phyloP scores from a whole-genome alignment of 805 yeast species.

The Pichia nakasei region DNA sequence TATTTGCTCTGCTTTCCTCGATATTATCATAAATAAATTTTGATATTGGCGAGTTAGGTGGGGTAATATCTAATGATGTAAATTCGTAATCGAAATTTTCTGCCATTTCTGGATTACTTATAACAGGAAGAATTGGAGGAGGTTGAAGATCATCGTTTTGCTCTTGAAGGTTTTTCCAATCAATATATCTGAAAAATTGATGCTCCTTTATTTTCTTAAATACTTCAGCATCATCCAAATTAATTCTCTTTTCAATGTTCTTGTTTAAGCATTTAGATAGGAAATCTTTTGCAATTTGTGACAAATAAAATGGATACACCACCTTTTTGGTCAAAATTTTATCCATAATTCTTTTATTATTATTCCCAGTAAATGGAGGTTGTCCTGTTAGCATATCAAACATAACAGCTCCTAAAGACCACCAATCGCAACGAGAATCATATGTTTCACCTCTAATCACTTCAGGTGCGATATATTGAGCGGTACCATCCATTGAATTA shows the following conservation, averaged over 20 bases:
- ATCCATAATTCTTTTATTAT: conserved; percentile 65
- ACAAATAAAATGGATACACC: conserved; percentile 64
- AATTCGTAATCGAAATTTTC: conserved; percentile 80
- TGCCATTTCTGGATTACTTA: conserved; percentile 73
- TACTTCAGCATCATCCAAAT: conserved; percentile 38
- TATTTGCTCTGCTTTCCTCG: conserved; percentile 24
- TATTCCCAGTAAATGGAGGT: conserved; percentile 84
- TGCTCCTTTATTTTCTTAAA: conserved; percentile 52
- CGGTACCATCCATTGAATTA: conserved; percentile 62
- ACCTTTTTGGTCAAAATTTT: conserved; percentile 63
- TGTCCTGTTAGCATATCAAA: conserved; percentile 76
- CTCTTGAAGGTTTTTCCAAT: conserved; percentile 53
- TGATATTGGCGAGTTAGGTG: conserved; percentile 27
- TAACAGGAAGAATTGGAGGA: conserved; percentile 79
- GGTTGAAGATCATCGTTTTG: conserved; percentile 46
- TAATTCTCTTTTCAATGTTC: conserved; percentile 56
- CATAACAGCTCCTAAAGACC: conserved; percentile 80
- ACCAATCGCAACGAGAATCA: conserved; percentile 80
- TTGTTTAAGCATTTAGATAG: conserved; percentile 57
- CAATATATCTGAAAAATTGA: conserved; percentile 65
- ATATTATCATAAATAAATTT: conserved; percentile 21
- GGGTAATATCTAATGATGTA: conserved; percentile 54
- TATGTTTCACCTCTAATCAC: conserved; percentile 69
- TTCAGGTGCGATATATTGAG: conserved; percentile 88
- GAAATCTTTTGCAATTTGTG: conserved; percentile 74